These are phyloP conservation scores for Yamadazyma sp. DNA, from an alignment of 805 yeast species.

Conservation along the genomic window DNA sequence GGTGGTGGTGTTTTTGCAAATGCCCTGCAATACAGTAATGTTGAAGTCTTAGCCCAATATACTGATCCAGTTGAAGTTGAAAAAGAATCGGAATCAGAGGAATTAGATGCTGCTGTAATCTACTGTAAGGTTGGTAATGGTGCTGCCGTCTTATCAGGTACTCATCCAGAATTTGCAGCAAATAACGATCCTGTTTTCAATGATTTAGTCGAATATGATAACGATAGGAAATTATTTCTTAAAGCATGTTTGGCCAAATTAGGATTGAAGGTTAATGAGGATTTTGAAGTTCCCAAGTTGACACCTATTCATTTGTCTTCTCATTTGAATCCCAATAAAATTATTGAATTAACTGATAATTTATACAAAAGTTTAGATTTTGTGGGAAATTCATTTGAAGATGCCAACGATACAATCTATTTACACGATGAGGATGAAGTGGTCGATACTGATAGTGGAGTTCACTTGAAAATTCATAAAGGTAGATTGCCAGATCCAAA, in stretches of 20 bases:
- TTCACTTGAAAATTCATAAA: conserved; percentile 44
- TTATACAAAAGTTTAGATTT: conserved; percentile 36
- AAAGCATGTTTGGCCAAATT: conserved; percentile 52
- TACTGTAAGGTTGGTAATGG: conserved; percentile 71
- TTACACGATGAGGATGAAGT: conserved; percentile 38
- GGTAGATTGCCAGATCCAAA: conserved; percentile 47
- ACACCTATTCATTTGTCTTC: conserved; percentile 65
- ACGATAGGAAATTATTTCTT: conserved; percentile 53
- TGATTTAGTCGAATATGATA: conserved; percentile 42
- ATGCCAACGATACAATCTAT: conserved; percentile 55
- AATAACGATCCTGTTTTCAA: conserved; percentile 25
- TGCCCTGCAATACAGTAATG: conserved; percentile 57
- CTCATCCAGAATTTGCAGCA: conserved; percentile 81
- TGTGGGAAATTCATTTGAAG: conserved; percentile 37
- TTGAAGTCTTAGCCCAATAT: conserved; percentile 73
- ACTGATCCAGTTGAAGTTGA: conserved; percentile 51
- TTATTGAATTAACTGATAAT: conserved; percentile 30
- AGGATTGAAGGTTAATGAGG: conserved; percentile 67
- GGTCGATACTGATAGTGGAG: conserved; percentile 30
- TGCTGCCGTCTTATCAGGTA: conserved; percentile 70
- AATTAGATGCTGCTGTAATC: conserved; percentile 66
- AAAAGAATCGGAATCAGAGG: conserved; percentile 18
- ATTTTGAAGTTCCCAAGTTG: conserved; percentile 54
- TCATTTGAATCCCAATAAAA: conserved; percentile 23
- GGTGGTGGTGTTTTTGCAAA: conserved; percentile 90